A percentile compares a stretch with the other conserved stretches of the same genome.
Evolutionary conservation across 768 basidiomycete genomes (phyloP).

Genomic region (Russula dissimulans): DNA sequence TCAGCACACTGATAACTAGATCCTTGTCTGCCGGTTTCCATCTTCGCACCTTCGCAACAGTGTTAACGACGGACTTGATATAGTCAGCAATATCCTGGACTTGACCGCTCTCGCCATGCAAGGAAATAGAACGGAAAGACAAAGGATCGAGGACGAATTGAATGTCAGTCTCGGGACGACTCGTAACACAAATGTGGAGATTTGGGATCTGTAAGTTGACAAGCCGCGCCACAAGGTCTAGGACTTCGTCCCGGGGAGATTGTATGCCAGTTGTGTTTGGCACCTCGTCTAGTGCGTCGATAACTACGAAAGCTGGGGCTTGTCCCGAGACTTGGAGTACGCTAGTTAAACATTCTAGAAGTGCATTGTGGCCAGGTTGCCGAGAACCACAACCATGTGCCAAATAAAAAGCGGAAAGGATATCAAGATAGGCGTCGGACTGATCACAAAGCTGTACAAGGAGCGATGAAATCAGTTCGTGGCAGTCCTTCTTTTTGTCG

Average conservation of each 20-base stretch:
- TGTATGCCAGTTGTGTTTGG: not conserved
- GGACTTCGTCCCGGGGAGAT: not conserved
- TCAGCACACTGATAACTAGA: not conserved
- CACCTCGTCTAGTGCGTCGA: not conserved
- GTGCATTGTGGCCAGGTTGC: not conserved
- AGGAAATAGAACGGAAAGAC: not conserved
- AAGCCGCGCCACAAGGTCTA: not conserved
- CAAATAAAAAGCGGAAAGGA: not conserved
- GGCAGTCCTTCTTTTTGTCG: not conserved
- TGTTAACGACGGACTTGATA: not conserved
- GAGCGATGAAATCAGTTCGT: not conserved
- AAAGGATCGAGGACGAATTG: not conserved
- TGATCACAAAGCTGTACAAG: not conserved
- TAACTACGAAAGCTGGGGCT: not conserved
- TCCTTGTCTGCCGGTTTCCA: not conserved
- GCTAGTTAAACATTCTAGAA: not conserved
- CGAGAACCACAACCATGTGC: slow-evolving; percentile 30
- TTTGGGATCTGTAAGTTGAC: not conserved
- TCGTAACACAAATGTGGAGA: not conserved
- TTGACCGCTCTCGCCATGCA: not conserved
- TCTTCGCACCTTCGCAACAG: not conserved
- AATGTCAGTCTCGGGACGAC: not conserved
- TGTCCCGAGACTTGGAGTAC: not conserved
- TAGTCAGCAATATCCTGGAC: not conserved
- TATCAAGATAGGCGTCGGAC: not conserved